Conservation (phyloP, 306 rosid species). For the Fagus crenata region DNA sequence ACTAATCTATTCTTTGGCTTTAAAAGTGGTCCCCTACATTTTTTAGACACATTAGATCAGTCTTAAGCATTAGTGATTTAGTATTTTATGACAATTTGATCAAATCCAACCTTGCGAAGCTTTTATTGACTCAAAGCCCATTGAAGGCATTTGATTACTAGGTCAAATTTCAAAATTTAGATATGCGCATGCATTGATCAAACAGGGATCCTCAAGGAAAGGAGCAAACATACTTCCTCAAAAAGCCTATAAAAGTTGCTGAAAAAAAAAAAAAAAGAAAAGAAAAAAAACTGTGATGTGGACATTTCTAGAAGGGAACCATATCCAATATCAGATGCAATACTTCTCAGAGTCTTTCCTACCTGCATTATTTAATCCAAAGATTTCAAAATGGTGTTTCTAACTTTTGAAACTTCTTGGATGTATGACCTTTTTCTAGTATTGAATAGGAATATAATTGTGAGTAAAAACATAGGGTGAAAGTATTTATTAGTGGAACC, state of each 20-base stretch:
- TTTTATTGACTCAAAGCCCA: background rate
- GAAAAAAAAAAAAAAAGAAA: background rate
- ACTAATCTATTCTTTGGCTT: background rate
- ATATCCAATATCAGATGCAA: background rate
- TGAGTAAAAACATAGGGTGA: background rate
- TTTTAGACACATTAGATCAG: background rate
- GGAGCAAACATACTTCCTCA: background rate
- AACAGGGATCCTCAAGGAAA: background rate
- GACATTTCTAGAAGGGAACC: background rate
- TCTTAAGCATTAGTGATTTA: background rate
- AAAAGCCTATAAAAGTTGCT: conserved; percentile 3
- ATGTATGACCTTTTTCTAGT: background rate
- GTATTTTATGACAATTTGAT: background rate
- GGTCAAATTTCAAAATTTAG: background rate
- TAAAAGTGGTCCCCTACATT: background rate
- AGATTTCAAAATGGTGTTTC: background rate
- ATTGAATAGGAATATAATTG: background rate
- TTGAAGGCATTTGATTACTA: background rate
- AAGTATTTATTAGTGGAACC: background rate
- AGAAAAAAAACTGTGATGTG: background rate
- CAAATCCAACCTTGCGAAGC: background rate
- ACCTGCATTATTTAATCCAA: background rate
- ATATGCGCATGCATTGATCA: background rate
- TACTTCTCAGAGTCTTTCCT: background rate
- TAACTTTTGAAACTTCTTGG: background rate